These are phyloP conservation scores for Pleurotus eryngii DNA, from an alignment of 768 basidiomycete genomes.

Conservation along the genomic window DNA sequence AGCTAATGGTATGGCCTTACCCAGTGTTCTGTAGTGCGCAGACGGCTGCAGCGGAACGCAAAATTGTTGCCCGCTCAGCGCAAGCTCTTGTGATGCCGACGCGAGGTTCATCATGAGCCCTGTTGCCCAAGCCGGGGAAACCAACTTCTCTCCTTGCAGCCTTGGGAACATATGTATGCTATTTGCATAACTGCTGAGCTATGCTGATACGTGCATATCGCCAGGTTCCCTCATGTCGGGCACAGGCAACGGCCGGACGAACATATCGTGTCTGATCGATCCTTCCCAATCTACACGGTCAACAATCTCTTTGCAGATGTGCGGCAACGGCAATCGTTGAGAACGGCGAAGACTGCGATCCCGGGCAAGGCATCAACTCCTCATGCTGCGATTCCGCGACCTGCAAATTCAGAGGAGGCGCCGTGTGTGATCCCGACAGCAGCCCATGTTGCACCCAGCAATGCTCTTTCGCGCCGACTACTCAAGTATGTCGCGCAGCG, in stretches of 20 bases:
- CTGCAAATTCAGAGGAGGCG: slow-evolving; percentile 70
- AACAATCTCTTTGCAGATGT: slow-evolving; percentile 66
- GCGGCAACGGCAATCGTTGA: slow-evolving; percentile 86
- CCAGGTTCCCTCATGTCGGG: slow-evolving; percentile 64
- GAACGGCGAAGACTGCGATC: slow-evolving; percentile 84
- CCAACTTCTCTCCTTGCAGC: slow-evolving; percentile 72
- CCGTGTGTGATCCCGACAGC: slow-evolving; percentile 77
- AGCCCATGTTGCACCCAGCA: slow-evolving; percentile 69
- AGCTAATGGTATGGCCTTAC: neutral
- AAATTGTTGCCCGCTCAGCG: slow-evolving; percentile 68
- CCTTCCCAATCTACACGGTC: slow-evolving; percentile 39
- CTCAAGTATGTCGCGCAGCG: slow-evolving; percentile 68
- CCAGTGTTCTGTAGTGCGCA: slow-evolving; percentile 44
- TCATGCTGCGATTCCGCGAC: slow-evolving; percentile 72
- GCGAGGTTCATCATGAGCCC: slow-evolving; percentile 83
- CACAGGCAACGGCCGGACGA: slow-evolving; percentile 37
- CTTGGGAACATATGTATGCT: slow-evolving; percentile 78
- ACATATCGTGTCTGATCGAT: slow-evolving; percentile 67
- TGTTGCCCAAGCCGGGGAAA: slow-evolving; percentile 60
- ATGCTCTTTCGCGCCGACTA: slow-evolving; percentile 67
- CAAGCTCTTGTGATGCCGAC: slow-evolving; percentile 58
- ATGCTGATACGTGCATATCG: neutral
- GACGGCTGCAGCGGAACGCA: slow-evolving; percentile 55
- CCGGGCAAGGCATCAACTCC: slow-evolving; percentile 55
- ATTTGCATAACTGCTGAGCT: slow-evolving; percentile 1